Percentiles rank a stretch among this genome's conserved stretches.
Conservation (phyloP, 2,329 filamentous ascomycete genomes). For the Stenocarpella maydis region DNA sequence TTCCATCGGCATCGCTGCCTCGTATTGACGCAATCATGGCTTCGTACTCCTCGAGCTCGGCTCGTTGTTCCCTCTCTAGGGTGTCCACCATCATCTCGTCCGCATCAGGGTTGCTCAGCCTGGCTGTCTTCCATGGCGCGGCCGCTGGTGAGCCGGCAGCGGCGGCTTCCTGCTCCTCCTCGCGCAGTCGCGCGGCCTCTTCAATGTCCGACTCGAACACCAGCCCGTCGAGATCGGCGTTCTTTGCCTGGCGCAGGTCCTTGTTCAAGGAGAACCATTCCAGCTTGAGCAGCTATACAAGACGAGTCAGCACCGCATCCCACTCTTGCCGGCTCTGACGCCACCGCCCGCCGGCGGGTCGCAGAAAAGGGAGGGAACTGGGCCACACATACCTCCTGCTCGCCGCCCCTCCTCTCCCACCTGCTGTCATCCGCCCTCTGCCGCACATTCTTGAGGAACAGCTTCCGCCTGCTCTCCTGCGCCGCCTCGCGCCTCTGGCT, state of each 20-base stretch:
- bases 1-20: conserved; percentile 36
- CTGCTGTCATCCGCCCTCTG: conserved; percentile 66
- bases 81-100: conserved; percentile 64
- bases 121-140: conserved; percentile 24
- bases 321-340: conserved; percentile 40
- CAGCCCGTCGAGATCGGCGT: conserved; percentile 49
- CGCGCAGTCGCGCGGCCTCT: conserved; percentile 52
- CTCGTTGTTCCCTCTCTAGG: conserved; percentile 60
- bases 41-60: conserved; percentile 66
- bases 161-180: conserved; percentile 37
- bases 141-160: conserved; percentile 39
- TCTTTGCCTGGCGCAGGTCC: conserved; percentile 49
- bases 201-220: conserved; percentile 61
- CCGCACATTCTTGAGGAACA: conserved; percentile 75
- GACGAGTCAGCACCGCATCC: background rate
- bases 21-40: conserved; percentile 59
- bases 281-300: conserved; percentile 48
- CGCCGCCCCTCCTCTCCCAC: conserved; percentile 69
- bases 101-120: conserved; percentile 39
- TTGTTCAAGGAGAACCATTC: conserved; percentile 52
- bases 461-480: conserved; percentile 69
- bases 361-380: background rate
- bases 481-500: conserved; percentile 65
- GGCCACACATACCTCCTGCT: conserved; percentile 59
- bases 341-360: conserved; percentile 45